Conservation (phyloP, 805 yeast species). For the Monosporozyma solicola region DNA sequence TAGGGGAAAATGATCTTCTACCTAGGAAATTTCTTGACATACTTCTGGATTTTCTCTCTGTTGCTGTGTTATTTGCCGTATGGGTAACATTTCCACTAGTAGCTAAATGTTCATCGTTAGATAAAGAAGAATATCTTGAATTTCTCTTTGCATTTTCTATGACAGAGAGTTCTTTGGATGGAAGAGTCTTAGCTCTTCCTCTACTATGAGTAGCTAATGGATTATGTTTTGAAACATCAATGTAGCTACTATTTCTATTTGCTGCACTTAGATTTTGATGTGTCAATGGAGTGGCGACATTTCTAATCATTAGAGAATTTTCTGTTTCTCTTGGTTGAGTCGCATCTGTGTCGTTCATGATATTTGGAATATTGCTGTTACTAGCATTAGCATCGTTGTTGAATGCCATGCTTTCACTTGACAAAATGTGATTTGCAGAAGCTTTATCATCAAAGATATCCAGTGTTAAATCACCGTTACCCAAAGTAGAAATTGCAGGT, state of each 20-base stretch:
- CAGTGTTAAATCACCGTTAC: slow-evolving; percentile 44
- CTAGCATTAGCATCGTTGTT: not conserved
- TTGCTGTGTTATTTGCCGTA: not conserved
- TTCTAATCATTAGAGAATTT: not conserved
- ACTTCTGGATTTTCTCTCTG: slow-evolving; percentile 22
- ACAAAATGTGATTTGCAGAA: not conserved
- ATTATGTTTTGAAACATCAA: slow-evolving; percentile 7
- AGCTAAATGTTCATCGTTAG: slow-evolving; percentile 8
- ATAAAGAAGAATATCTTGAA: slow-evolving; percentile 10
- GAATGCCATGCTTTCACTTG: not conserved
- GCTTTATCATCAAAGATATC: slow-evolving; percentile 22
- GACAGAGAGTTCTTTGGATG: slow-evolving; percentile 8
- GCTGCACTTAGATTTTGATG: not conserved
- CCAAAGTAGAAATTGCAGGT: slow-evolving; percentile 45
- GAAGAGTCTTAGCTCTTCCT: slow-evolving; percentile 20
- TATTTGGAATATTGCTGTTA: not conserved
- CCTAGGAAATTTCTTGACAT: slow-evolving; percentile 19
- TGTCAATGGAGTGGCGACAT: not conserved
- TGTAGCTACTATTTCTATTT: slow-evolving; percentile 11
- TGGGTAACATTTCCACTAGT: not conserved
- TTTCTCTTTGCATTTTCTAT: slow-evolving; percentile 7
- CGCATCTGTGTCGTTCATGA: not conserved
- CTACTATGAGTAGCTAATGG: slow-evolving; percentile 7
- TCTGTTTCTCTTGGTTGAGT: not conserved
- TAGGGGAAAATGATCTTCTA: slow-evolving; percentile 26